Evolutionary conservation across 345 rosid genomes (phyloP).

Genomic region (Diplotaxis tenuifolia): DNA sequence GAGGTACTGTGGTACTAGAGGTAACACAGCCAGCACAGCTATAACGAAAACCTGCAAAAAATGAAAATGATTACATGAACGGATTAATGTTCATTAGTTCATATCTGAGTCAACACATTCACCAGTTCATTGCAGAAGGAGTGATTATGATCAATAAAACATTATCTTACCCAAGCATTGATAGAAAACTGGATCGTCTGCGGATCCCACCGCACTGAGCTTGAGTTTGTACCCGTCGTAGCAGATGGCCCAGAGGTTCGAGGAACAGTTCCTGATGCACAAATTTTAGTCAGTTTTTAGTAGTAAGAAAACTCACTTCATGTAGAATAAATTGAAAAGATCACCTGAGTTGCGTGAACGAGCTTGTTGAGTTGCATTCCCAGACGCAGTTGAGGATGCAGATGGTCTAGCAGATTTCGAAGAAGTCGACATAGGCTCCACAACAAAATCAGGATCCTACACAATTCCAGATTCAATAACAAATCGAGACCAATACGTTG

Average conservation of each 20-base stretch:
- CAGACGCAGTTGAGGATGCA: conserved; percentile 42
- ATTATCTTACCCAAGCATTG: too few species aligned
- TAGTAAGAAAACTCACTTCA: background rate
- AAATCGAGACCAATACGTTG: too few species aligned
- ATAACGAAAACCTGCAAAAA: conserved; percentile 74
- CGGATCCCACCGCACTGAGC: too few species aligned
- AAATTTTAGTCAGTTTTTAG: background rate
- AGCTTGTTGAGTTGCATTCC: conserved; percentile 46
- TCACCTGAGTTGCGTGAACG: conserved; percentile 59
- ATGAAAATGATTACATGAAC: conserved; percentile 2
- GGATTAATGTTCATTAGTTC: background rate
- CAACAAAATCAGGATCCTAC: conserved; percentile 86
- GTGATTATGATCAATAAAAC: too few species aligned
- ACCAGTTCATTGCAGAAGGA: too few species aligned
- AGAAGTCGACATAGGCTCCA: conserved; percentile 73
- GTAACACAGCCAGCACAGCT: conserved; percentile 83
- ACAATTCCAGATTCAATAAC: too few species aligned
- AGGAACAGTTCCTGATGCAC: conserved; percentile 59
- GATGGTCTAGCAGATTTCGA: conserved; percentile 54
- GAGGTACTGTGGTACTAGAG: conserved; percentile 66
- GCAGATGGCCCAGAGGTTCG: too few species aligned
- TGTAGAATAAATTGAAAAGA: background rate
- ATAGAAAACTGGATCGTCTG: too few species aligned
- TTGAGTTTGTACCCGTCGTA: too few species aligned
- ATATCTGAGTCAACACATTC: background rate